Evolutionary conservation across 331 rosid species (phyloP).

Genomic region (Pyrus hybrid): DNA sequence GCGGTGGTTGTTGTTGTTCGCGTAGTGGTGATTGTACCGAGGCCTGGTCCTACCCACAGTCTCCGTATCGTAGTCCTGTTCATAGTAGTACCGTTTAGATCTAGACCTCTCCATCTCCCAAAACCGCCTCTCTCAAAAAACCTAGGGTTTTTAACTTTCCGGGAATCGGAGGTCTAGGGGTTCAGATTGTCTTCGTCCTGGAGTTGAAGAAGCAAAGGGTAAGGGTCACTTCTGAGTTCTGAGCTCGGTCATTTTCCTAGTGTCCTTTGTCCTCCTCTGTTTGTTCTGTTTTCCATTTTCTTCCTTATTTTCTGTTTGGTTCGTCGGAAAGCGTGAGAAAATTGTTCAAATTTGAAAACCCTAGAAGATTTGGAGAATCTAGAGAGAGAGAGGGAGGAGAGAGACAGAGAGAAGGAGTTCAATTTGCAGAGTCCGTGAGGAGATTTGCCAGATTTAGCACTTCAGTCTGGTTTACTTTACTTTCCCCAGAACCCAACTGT

Average conservation of each 20-base stretch:
- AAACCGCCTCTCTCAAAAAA: background rate
- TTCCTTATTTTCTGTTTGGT: background rate
- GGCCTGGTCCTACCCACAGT: slow-evolving; percentile 69
- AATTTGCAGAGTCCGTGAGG: background rate
- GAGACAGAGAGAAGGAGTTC: background rate
- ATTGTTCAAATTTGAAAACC: slow-evolving; percentile 17
- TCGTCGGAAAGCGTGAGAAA: slow-evolving; percentile 8
- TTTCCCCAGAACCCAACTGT: background rate
- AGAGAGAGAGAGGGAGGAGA: background rate
- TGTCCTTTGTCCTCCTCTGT: background rate
- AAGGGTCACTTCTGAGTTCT: background rate
- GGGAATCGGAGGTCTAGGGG: background rate
- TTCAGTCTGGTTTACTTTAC: background rate
- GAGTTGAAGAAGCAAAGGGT: background rate
- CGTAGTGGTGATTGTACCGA: slow-evolving; percentile 70
- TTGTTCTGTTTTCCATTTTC: background rate
- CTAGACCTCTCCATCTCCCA: slow-evolving; percentile 88
- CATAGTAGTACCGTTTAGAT: slow-evolving; percentile 96
- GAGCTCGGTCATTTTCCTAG: background rate
- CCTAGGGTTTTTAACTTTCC: slow-evolving; percentile 9
- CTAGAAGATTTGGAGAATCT: slow-evolving; percentile 4
- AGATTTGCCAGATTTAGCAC: slow-evolving; percentile 1
- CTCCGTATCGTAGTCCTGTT: slow-evolving; percentile 86
- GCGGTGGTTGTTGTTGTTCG: slow-evolving; percentile 11
- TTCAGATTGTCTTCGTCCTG: slow-evolving; percentile 2